Evolutionary conservation across 371 early-diverging fungal genomes (phyloP), one percentile per base, ranked within the genome.

Genomic region (Coemansia linderi): DNA sequence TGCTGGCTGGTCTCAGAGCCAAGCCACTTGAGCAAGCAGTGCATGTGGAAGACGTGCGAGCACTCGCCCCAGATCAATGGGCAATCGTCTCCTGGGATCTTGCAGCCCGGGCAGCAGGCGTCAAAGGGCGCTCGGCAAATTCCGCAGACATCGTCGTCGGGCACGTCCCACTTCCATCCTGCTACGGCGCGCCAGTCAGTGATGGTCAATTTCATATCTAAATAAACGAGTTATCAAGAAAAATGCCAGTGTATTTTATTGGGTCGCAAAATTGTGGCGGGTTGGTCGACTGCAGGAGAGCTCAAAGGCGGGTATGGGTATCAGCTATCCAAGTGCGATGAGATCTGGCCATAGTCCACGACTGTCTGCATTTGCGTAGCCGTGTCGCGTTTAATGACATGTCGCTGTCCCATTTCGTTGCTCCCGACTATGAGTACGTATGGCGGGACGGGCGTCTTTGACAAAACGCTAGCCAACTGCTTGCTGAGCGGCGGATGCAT

Each of bases 21-120:
- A 59, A 92, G 82, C 95, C 95, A 95, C 44, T 89, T 90, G 68
- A 87, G 73, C 12, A 95, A 69, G 64, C 96, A 95, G 78, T 95
- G 96, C 85, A 94, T 85, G 81, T 95, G 96, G 79, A 94, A 95
- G 4, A 87, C 89, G 70, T 95, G 96, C 17, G 83, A 77, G 83
- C 96, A 95, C 68, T 90, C 86, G 43, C 96, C 96, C 89, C 88
- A 88, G n/a, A 93, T 85, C 40, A 93, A 75, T 27, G 93, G 89
- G 66, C 95, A 95, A 59, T 91, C 93, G 68, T 93, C 93, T 19
- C 96, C 96, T 0, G 96, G 96, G 41, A 85, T 80, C 60, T 87
- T 90, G 80, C 96, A 95, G 10, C 77, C 82, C 0, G 93, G 90
- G 72, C 96, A 95, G 66, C 90, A 90, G 9, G 82, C 88, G 58